A percentile compares a stretch with the other conserved stretches of the same genome.
Evolutionary conservation across 164 flowering plant genomes (phyloP).

Genomic region (Chimonanthus salicifolius): DNA sequence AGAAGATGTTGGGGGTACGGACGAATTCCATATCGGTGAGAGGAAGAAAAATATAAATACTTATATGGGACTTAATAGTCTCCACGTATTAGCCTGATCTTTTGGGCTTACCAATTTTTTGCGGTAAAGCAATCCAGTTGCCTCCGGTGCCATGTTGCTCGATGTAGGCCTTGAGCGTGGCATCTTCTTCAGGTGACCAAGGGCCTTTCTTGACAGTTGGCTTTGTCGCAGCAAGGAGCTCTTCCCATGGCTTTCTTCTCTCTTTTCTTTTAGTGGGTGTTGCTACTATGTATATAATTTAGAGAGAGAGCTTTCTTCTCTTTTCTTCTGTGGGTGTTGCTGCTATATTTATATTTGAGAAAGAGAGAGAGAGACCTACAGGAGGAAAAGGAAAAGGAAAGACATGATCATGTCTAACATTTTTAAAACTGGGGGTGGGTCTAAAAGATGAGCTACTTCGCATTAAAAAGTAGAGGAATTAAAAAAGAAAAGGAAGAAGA

Average conservation of each 20-base stretch:
- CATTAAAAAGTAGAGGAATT: conserved; percentile 15
- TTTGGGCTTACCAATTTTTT: conserved; percentile 52
- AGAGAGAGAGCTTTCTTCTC: neutral
- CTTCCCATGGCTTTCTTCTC: conserved; percentile 56
- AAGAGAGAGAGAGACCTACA: conserved; percentile 41
- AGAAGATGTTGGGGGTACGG: neutral
- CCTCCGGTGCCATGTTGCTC: conserved; percentile 72
- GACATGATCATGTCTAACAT: neutral
- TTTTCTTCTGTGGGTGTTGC: neutral
- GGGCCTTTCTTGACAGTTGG: conserved; percentile 88
- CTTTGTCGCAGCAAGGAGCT: conserved; percentile 94
- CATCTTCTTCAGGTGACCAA: conserved; percentile 96
- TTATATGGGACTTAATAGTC: neutral
- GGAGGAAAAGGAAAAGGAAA: conserved; percentile 4
- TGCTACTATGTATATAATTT: neutral
- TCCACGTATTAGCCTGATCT: neutral
- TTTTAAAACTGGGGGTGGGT: neutral
- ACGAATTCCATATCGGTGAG: too few relatives aligned
- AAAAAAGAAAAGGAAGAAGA: conserved; percentile 30
- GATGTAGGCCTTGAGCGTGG: conserved; percentile 63
- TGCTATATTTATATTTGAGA: conserved; percentile 1
- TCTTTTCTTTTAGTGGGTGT: neutral
- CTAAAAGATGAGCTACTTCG: conserved; percentile 14
- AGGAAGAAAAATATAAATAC: neutral
- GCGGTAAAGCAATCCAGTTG: conserved; percentile 89